Conservation (phyloP, 768 basidiomycete genomes). For the Tylopilus intermedius region DNA sequence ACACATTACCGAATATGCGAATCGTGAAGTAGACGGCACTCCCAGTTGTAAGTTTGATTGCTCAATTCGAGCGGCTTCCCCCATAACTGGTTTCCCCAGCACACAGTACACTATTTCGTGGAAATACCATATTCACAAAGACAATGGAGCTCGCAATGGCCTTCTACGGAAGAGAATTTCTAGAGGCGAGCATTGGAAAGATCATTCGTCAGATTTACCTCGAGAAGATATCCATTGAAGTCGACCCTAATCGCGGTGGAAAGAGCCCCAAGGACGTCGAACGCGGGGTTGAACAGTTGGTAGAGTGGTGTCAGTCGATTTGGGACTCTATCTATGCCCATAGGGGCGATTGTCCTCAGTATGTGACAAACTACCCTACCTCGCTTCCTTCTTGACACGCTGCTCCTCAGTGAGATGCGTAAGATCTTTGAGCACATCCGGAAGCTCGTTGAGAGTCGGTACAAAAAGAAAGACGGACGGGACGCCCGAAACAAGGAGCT, state of each 20-base stretch:
- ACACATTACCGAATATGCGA: slow-evolving; percentile 65
- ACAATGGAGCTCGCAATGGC: slow-evolving; percentile 76
- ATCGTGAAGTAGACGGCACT: slow-evolving; percentile 66
- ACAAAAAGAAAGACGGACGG: slow-evolving; percentile 37
- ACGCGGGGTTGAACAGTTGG: slow-evolving; percentile 61
- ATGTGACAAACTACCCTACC: slow-evolving; percentile 27
- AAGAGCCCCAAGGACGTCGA: slow-evolving; percentile 60
- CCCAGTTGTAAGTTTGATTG: slow-evolving; percentile 49
- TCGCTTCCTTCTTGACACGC: slow-evolving; percentile 1
- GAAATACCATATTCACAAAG: slow-evolving; percentile 64
- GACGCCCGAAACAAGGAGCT: slow-evolving; percentile 49
- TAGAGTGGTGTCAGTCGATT: slow-evolving; percentile 73
- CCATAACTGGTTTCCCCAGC: slow-evolving; percentile 37
- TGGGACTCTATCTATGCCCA: slow-evolving; percentile 80
- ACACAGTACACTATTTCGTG: slow-evolving; percentile 70
- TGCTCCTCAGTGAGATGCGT: slow-evolving; percentile 59
- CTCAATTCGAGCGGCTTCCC: not conserved
- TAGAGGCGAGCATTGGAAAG: slow-evolving; percentile 74
- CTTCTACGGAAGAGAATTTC: slow-evolving; percentile 75
- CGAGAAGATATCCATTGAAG: slow-evolving; percentile 76
- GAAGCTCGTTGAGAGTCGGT: slow-evolving; percentile 64
- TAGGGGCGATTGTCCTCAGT: slow-evolving; percentile 71
- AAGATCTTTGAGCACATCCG: slow-evolving; percentile 65
- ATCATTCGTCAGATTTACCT: slow-evolving; percentile 64
- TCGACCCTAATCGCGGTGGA: slow-evolving; percentile 67